Conservation (phyloP, 108 stramenopile genomes). For the Cylindrotheca fusiformis region DNA sequence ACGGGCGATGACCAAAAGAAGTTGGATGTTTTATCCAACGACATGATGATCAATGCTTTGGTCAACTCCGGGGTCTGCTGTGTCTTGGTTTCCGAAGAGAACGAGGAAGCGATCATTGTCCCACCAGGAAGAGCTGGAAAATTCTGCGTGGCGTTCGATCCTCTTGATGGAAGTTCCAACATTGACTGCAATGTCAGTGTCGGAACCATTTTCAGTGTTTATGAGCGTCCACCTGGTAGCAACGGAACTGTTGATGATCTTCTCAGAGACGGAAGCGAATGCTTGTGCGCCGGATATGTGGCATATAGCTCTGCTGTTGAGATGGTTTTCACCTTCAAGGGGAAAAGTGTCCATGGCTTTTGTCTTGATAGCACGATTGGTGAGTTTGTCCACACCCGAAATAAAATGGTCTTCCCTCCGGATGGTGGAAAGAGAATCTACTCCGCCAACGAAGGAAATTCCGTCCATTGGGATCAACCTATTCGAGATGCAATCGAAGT, state of each 20-base stretch:
- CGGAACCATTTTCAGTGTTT: slow-evolving; percentile 98
- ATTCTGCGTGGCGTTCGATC: slow-evolving; percentile 98
- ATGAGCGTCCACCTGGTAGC: slow-evolving; percentile 76
- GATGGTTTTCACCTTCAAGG: slow-evolving; percentile 92
- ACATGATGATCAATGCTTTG: slow-evolving; percentile 98
- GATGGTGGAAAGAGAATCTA: slow-evolving; percentile 95
- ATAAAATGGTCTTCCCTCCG: slow-evolving; percentile 87
- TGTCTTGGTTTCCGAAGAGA: slow-evolving; percentile 97
- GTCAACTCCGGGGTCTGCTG: slow-evolving; percentile 88
- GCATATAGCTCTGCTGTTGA: slow-evolving; percentile 87
- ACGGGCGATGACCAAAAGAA: slow-evolving; percentile 99
- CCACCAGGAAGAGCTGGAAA: slow-evolving; percentile 82
- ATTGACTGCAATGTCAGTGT: slow-evolving; percentile 99
- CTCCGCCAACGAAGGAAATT: slow-evolving; percentile 98
- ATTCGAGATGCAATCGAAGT: slow-evolving; percentile 87
- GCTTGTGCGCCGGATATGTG: slow-evolving; percentile 96
- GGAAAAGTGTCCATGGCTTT: slow-evolving; percentile 90
- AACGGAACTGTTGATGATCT: slow-evolving; percentile 85
- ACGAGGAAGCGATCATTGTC: slow-evolving; percentile 97
- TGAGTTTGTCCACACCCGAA: slow-evolving; percentile 96
- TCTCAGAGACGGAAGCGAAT: slow-evolving; percentile 90
- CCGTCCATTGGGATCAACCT: slow-evolving; percentile 88
- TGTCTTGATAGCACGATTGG: slow-evolving; percentile 98
- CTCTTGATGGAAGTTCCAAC: slow-evolving; percentile 97
- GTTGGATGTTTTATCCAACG: slow-evolving; percentile 98